Evolutionary conservation across 345 rosid genomes (phyloP), one percentile per base, ranked within the genome.

Genomic region (Brassica juncea): DNA sequence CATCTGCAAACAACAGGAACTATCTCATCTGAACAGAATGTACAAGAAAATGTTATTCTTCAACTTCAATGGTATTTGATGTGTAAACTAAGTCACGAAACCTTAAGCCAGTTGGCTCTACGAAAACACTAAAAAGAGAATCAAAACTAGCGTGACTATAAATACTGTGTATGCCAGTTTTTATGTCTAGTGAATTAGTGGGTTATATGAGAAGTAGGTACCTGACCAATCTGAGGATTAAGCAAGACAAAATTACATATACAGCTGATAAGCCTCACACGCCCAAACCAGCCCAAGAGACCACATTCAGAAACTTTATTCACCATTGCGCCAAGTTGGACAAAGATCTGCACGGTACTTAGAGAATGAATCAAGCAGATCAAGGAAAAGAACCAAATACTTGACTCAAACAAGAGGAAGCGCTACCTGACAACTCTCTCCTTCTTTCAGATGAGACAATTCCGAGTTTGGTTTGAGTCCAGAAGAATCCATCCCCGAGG

Each of bases 281-380:
- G 97, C 75, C 97, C 99, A 70, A 77, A 79, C 95, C 97, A 94
- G 75, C 89, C 94, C 84, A 91, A 89, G 80, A 90, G 89, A 72
- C 86, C 92, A 80, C 77, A 83, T 74, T 91, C 97, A 70, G 92
- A 88, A 75, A 92, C 84, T 87, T 85, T 86, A 78, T 67, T 83
- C 75, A 92, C 83, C 61, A 94, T 83, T 71, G 86, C 83, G 54
- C 94, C 90, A 55, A 94, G 89, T 72, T 65, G 83, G 44, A 47
- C 68, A 78, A 89, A 75, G 82, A 83, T 82, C 97, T 94, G 94
- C 82, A 81, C 8, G 28, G 75, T 52, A 61, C 34, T 28, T 69
- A 49, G 66, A 69, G 72, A 75, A 70, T 76, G 63, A 70, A 64
- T 75, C 30, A 65, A 70, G 68, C 44, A 74, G 30, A 80, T 55